Base-by-base conservation (phyloP, 1,139 yeast genomes). In the Kluyveromyces sp. region DNA sequence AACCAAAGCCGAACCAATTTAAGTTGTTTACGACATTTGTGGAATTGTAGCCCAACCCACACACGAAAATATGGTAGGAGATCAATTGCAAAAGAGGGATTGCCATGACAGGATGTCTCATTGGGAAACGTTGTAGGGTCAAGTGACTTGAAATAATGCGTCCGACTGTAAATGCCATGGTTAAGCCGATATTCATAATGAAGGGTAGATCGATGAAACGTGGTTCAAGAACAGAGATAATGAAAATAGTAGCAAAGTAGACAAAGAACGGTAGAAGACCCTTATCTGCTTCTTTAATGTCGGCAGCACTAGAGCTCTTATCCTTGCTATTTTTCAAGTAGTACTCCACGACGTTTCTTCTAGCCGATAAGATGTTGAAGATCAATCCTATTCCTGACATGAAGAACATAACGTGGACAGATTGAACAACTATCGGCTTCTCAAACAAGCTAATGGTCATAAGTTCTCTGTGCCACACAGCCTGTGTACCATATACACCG, bases 91-190 rank as follows among this genome's bases (percentile, higher is more conserved):
- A 57, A 1, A 70, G 29, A 16, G 96, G 96, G 26, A 83, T 68
- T 40, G 77, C 69, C 73, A 80, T 74, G 35, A 95, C 87, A 26
- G 80, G 74, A 49, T 86, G 85, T 48, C 74, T 54, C 61, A 71
- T 67, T 40, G 97, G 97, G 71, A 84, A 89, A 2, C 66, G 57
- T 59, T 86, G 95, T 46, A 75, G 66, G 0, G 96, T 87, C 56
- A 89, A 77, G 64, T 89, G 96, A 2, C 88, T 94, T 47, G 85
- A 72, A 57, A 89, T 89, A 54, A 89, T 86, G 60, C 94, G 76
- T 3, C 97, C 97, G 17, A 89, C 96, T 1, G 78, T 71, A 56
- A 86, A 83, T 0, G 97, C 96, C 56, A 83, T 68, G 1, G 85
- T 73, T 32, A 83, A 71, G 3, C 96, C 96, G 51, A 83, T 75